Base-by-base conservation (phyloP, 2,329 filamentous ascomycete genomes). In the Botrytis fabae region DNA sequence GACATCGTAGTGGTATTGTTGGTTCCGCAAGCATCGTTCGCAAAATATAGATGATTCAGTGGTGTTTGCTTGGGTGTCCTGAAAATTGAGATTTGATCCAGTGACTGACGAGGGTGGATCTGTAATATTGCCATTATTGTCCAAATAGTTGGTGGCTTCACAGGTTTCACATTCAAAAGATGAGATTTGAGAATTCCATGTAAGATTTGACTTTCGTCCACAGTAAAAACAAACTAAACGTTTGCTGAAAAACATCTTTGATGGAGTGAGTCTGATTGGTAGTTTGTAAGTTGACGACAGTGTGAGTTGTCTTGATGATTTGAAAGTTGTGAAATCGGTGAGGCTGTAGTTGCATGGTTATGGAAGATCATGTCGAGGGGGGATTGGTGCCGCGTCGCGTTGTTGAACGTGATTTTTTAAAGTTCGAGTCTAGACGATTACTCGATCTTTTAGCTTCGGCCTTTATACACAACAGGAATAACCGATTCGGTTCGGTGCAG, bases 101-200 rank as follows among this genome's bases (percentile, higher is more conserved):
- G 86, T 87, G 73, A 88, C 88, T 32, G 86, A 83, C 38, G 90
- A 85, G 3, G 93, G 94, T 40, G 95, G 93, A 82, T 99, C 95
- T 72, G 93, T 92, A 76, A 98, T 96, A 69, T 97, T 90, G 79
- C 95, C 95, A 81, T 93, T 89, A 92, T 96, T 87, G 81, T 99
- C 96, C 46, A 98, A 85, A 83, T 93, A 93, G 82, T 98, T 99
- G 74, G 91, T 90, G 28, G 95, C 93, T 78, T 96, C 93, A 85
- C 96, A 99, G 75, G 88, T 85, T 32, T 87, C 83, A 82, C 94
- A 97, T 63, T 90, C 85, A 83, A 95, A 97, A 79, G 90, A 87
- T 80, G 85, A 86, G 73, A 89, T 85, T 70, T 81, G 80, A 44
- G 88, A 87, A 78, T 89, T 87, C 78, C 88, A 90, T 76, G 83